A percentile compares a stretch with the other conserved stretches of the same genome.
phyloP scores from a whole-genome alignment of 441 rosid genomes.

The Eutrema salsugineum region DNA sequence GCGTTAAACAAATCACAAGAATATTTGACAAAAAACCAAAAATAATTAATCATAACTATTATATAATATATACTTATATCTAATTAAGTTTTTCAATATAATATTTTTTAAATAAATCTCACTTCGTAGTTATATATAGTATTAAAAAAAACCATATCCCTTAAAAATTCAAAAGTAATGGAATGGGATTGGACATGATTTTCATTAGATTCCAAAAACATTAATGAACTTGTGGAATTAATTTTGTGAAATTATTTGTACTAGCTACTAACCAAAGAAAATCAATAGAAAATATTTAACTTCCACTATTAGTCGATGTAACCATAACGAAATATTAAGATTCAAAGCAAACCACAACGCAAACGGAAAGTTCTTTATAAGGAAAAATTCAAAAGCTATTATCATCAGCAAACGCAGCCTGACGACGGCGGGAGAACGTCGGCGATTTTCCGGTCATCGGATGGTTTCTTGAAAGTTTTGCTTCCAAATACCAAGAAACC shows the following conservation, averaged over 20 bases:
- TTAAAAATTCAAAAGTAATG: not conserved
- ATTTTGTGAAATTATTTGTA: not conserved
- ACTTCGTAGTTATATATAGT: no score
- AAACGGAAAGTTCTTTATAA: not conserved
- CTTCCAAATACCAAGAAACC: constrained; percentile 54
- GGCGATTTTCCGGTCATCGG: not conserved
- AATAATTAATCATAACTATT: no score
- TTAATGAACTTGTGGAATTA: not conserved
- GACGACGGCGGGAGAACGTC: constrained; percentile 32
- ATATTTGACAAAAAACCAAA: no score
- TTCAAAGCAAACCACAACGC: constrained; percentile 4
- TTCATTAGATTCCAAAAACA: not conserved
- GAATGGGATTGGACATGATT: not conserved
- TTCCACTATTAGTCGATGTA: not conserved
- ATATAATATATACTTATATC: no score
- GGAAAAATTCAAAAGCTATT: not conserved
- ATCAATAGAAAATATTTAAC: not conserved
- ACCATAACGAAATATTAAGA: not conserved
- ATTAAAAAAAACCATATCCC: not conserved
- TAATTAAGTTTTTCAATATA: no score
- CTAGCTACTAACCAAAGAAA: not conserved
- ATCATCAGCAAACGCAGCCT: constrained; percentile 27
- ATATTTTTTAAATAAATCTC: no score
- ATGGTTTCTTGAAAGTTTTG: constrained; percentile 29
- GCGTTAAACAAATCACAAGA: no score